A percentile compares a stretch with the other conserved stretches of the same genome.
Conservation (phyloP, 495 filamentous ascomycete genomes). For the Neurospora africana region DNA sequence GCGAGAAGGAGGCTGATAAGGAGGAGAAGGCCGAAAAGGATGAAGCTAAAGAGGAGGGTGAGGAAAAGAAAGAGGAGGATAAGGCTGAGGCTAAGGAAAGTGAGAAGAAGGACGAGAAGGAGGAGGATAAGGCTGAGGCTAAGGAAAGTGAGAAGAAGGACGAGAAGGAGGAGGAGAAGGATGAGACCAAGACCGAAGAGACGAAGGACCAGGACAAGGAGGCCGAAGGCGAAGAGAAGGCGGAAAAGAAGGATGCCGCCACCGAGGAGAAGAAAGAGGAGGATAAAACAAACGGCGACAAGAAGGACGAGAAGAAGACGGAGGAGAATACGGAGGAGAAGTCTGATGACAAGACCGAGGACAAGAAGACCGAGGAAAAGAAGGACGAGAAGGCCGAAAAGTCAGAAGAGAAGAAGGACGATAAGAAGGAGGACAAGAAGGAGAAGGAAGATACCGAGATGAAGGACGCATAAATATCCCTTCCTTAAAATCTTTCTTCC, state of each 20-base stretch:
- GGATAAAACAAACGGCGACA: neutral
- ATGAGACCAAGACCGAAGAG: constrained; percentile 34
- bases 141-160: constrained; percentile 21
- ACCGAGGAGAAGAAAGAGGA: constrained; percentile 11
- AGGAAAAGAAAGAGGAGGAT: neutral
- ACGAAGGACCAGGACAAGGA: constrained; percentile 13
- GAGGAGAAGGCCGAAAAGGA: neutral
- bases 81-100: neutral
- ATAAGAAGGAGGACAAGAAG: neutral
- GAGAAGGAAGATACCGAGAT: constrained; percentile 17
- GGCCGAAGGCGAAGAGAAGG: neutral
- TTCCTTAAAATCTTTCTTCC: neutral
- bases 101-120: constrained; percentile 25
- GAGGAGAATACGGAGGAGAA: neutral
- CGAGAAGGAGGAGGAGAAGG: constrained; percentile 34
- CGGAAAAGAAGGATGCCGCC: constrained; percentile 3
- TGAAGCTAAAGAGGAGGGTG: neutral
- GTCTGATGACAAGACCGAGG: neutral
- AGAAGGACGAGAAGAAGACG: neutral
- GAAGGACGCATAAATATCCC: constrained; percentile 7
- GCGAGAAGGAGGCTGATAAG: neutral
- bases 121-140: neutral
- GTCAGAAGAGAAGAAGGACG: neutral
- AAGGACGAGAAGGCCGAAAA: constrained; percentile 1
- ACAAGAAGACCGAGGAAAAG: too few species aligned